A percentile compares a stretch with the other conserved stretches of the same genome.
Evolutionary conservation across 2,329 filamentous ascomycete species (phyloP).

Genomic region (Acarospora socialis): DNA sequence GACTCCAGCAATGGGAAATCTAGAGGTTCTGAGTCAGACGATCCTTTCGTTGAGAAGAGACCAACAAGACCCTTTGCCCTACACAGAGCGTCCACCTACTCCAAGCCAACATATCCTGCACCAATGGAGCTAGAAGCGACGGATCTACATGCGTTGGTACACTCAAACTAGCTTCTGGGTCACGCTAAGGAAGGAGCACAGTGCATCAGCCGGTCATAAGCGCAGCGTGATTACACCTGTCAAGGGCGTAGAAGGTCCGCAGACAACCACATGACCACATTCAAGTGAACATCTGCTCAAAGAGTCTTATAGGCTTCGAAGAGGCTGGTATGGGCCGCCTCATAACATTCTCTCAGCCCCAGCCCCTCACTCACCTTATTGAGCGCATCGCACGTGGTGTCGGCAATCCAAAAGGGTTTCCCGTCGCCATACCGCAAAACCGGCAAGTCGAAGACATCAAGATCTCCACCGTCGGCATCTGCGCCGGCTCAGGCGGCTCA

Average conservation of each 20-base stretch:
- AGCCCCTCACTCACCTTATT: constrained; percentile 44
- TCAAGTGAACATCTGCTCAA: no score
- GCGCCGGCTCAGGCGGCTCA: constrained; percentile 73
- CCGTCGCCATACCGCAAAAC: constrained; percentile 49
- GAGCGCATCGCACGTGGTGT: constrained; percentile 46
- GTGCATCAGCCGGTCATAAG: constrained; percentile 32
- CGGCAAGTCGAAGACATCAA: constrained; percentile 37
- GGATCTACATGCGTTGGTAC: constrained; percentile 21
- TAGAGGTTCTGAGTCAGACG: constrained; percentile 15
- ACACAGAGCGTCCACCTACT: constrained; percentile 23
- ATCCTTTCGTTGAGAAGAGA: constrained; percentile 22
- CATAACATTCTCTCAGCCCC: constrained; percentile 38
- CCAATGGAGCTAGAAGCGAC: constrained; percentile 18
- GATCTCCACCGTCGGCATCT: constrained; percentile 65
- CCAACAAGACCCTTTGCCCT: constrained; percentile 10
- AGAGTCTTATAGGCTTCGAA: constrained; percentile 25
- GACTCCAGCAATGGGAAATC: not conserved
- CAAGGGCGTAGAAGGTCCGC: constrained; percentile 23
- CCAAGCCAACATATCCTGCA: constrained; percentile 26
- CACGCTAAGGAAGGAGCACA: constrained; percentile 17
- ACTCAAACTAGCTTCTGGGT: not conserved
- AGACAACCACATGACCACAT: no score
- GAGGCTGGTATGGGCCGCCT: constrained; percentile 49
- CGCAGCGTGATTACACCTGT: constrained; percentile 40
- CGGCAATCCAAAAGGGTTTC: constrained; percentile 52